phyloP scores from a whole-genome alignment of 345 rosid species.

The Geranium rotundifolium region DNA sequence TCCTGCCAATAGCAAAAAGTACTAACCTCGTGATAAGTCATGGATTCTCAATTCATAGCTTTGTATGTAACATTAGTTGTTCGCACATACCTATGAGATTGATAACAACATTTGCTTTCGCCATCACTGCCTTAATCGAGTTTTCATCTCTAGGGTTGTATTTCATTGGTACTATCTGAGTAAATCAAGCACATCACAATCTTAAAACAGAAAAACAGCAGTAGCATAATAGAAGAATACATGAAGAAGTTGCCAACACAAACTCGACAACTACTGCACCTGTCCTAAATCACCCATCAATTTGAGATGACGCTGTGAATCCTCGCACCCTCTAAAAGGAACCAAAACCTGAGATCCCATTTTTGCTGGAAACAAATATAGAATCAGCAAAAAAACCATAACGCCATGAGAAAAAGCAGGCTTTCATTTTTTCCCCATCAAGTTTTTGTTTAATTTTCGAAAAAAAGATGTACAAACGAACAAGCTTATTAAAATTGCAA shows the following conservation, averaged over 20 bases:
- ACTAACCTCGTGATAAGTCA: slow-evolving; percentile 1
- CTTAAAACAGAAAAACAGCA: not conserved
- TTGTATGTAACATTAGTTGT: slow-evolving; percentile 4
- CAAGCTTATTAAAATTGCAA: not conserved
- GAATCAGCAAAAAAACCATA: not conserved
- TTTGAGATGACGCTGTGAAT: slow-evolving; percentile 80
- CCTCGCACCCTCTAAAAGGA: slow-evolving; percentile 96
- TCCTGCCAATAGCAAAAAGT: slow-evolving; percentile 35
- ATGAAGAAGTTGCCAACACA: not conserved
- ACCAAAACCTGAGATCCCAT: slow-evolving; percentile 94
- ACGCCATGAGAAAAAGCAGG: not conserved
- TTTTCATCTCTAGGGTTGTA: slow-evolving; percentile 82
- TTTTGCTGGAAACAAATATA: slow-evolving; percentile 43
- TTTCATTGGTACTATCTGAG: slow-evolving; percentile 91
- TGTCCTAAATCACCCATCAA: slow-evolving; percentile 99
- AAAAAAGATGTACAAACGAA: too few species aligned
- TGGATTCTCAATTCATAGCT: not conserved
- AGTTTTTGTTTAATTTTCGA: too few species aligned
- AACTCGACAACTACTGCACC: slow-evolving; percentile 25
- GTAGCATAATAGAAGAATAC: not conserved
- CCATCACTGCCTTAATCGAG: slow-evolving; percentile 95
- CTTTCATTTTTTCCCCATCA: not conserved
- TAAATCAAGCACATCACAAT: slow-evolving; percentile 9
- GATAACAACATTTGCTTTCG: slow-evolving; percentile 95
- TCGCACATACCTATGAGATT: slow-evolving; percentile 66